Evolutionary conservation across 495 filamentous ascomycete genomes (phyloP), one percentile per base, ranked within the genome.

Genomic region (Penicillium coprophilum): DNA sequence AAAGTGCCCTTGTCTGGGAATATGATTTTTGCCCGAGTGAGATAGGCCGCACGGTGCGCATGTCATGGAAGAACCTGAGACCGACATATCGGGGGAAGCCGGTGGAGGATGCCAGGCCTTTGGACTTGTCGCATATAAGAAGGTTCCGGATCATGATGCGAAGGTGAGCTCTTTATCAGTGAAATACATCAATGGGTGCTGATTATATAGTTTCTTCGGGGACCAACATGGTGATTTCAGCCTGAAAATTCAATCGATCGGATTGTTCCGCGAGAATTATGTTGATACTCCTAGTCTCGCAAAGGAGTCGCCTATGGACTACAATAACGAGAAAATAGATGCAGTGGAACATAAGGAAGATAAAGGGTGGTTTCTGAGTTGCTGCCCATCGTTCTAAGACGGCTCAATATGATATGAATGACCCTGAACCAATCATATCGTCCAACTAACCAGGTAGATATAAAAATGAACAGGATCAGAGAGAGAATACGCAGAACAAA

Each of bases 141-240:
- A 77, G 85, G 50, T 68, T 94, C 11, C 82, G 84, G 36, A 72
- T 93, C 24, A 90, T 92, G 89, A 85, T 87, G 72, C 71, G 90
- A 62, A 92, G 90, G 89, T 90, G 71, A 48, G 77, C 71, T 15
- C 56, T 53, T 10, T 24, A 4, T 12, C 8, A 9, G 40, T 39
- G 23, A 9, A 21, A 17, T 32, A 20, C 11, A 31, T 19, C 19
- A 7, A 21, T 15, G 1, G 39, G 8, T 48, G 51, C 48, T 66
- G 12, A 70, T 28, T 23, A 11, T 10, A 19, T 60, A 90, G 87
- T 64, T 91, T 90, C 71, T 92, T 92, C 62, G 89, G 86, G 8
- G 76, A 79, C 0, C 89, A 92, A 69, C 74, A 88, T 58, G 89
- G 89, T 15, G 70, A 79, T 12, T 94, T 92, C 58, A 71, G 65